Conservation (phyloP, 2,329 filamentous ascomycete genomes). For the Diaporthe humulicola region DNA sequence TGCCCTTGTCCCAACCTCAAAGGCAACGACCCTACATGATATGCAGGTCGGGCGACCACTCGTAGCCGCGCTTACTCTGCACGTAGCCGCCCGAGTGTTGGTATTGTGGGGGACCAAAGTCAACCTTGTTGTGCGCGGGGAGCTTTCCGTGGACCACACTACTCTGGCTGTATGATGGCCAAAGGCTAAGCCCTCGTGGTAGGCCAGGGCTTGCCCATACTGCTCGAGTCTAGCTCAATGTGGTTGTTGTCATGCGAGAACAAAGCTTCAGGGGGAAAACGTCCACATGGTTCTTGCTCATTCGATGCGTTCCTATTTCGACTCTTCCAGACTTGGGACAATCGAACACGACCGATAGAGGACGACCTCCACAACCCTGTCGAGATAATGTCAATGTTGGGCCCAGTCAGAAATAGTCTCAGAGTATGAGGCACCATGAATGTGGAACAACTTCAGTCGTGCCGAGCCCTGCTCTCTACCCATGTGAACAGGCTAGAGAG, state of each 20-base stretch:
- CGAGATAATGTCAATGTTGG: neutral
- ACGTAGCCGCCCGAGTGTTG: constrained; percentile 15
- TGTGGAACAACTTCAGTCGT: neutral
- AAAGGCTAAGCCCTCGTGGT: neutral
- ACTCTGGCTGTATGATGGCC: constrained; percentile 26
- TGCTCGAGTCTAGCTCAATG: constrained; percentile 2
- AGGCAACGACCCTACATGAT: neutral
- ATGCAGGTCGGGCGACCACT: constrained; percentile 25
- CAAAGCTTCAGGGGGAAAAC: neutral
- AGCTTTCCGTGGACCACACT: constrained; percentile 24
- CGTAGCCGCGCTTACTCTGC: constrained; percentile 12
- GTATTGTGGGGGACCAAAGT: constrained; percentile 11
- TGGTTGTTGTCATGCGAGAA: constrained; percentile 15
- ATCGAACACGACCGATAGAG: neutral
- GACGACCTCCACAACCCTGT: neutral
- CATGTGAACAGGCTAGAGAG: neutral
- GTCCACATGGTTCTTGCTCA: neutral
- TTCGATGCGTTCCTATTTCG: neutral
- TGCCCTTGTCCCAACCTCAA: neutral
- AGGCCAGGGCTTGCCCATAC: constrained; percentile 5
- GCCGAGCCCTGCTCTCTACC: neutral
- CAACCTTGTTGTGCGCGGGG: constrained; percentile 28
- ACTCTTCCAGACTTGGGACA: neutral
- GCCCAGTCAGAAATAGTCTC: neutral
- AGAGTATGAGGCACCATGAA: too few relatives aligned